A percentile compares a stretch with the other conserved stretches of the same genome.
These are phyloP conservation scores for Limonomyces culmigenus DNA, from an alignment of 1,284 basidiomycete species.

Conservation along the genomic window DNA sequence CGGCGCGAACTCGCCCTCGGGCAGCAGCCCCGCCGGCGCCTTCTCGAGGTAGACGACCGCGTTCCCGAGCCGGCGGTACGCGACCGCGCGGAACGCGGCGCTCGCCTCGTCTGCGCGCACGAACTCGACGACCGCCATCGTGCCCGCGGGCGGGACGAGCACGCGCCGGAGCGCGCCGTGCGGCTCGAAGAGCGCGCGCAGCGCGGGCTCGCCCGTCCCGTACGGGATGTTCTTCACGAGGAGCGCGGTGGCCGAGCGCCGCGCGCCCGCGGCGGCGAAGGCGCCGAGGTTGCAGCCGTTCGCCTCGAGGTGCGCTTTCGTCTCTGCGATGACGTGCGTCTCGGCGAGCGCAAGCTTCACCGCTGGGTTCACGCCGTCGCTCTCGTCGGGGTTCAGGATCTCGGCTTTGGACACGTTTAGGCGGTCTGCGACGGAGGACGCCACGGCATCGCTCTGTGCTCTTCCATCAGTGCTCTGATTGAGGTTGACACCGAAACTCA, in stretches of 20 bases:
- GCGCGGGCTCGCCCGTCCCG: conserved; percentile 62
- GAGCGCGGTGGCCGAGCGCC: conserved; percentile 64
- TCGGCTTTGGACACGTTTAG: conserved; percentile 56
- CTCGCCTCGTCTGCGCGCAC: conserved; percentile 51
- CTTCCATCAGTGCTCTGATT: conserved; percentile 4
- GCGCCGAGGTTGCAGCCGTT: conserved; percentile 50
- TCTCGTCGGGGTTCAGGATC: conserved; percentile 60
- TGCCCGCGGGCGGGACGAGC: conserved; percentile 84
- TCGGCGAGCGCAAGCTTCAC: conserved; percentile 94
- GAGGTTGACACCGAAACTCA: conserved; percentile 6
- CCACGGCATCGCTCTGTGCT: conserved; percentile 37
- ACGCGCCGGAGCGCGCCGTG: conserved; percentile 68
- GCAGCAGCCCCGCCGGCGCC: conserved; percentile 73
- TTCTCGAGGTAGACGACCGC: conserved; percentile 89
- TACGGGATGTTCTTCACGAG: conserved; percentile 97
- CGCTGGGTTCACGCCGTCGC: conserved; percentile 61
- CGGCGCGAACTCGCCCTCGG: conserved; percentile 3
- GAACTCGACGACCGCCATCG: conserved; percentile 88
- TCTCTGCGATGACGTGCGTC: conserved; percentile 91
- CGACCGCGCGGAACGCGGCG: conserved; percentile 67
- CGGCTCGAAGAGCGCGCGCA: conserved; percentile 65
- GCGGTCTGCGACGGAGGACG: conserved; percentile 19
- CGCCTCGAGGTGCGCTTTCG: conserved; percentile 74
- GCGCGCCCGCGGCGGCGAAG: conserved; percentile 33
- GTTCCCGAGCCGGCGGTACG: conserved; percentile 81